Evolutionary conservation across 352 stramenopile genomes (phyloP).

Genomic region (Pythium rhizo-oryzae): DNA sequence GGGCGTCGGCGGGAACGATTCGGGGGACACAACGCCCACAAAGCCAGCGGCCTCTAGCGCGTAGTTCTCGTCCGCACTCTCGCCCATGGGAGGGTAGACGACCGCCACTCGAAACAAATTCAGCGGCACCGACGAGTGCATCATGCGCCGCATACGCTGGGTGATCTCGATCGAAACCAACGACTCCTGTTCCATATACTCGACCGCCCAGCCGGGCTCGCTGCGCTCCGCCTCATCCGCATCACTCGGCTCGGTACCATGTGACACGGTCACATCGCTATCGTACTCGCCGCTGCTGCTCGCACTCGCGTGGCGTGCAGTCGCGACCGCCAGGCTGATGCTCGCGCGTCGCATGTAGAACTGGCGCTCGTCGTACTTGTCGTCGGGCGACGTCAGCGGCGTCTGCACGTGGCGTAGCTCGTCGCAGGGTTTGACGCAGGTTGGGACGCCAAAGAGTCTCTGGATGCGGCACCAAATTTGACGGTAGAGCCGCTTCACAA

Average conservation of each 20-base stretch:
- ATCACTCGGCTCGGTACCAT: background rate
- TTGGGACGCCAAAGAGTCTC: slow-evolving; percentile 42
- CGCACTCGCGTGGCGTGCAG: background rate
- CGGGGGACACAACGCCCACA: slow-evolving; percentile 61
- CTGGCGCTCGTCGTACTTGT: slow-evolving; percentile 39
- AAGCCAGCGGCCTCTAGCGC: slow-evolving; percentile 28
- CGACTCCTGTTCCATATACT: slow-evolving; percentile 81
- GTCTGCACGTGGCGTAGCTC: slow-evolving; percentile 46
- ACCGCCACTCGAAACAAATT: slow-evolving; percentile 81
- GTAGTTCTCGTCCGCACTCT: slow-evolving; percentile 32
- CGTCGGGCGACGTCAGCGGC: slow-evolving; percentile 65
- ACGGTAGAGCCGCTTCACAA: slow-evolving; percentile 54
- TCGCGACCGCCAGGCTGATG: slow-evolving; percentile 8
- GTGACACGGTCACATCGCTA: background rate
- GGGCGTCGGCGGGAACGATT: slow-evolving; percentile 82
- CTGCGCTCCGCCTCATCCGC: slow-evolving; percentile 1
- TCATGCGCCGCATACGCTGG: slow-evolving; percentile 75
- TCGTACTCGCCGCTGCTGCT: slow-evolving; percentile 1
- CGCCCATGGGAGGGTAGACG: slow-evolving; percentile 26
- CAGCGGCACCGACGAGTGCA: slow-evolving; percentile 73
- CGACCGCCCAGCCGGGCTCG: slow-evolving; percentile 75
- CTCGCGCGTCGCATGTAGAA: slow-evolving; percentile 36
- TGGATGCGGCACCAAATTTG: slow-evolving; percentile 53
- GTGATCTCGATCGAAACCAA: slow-evolving; percentile 64
- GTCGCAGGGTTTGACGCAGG: slow-evolving; percentile 4